These are phyloP conservation scores for Venturia aucupariae DNA, from an alignment of 2,329 filamentous ascomycete species.

Conservation along the genomic window DNA sequence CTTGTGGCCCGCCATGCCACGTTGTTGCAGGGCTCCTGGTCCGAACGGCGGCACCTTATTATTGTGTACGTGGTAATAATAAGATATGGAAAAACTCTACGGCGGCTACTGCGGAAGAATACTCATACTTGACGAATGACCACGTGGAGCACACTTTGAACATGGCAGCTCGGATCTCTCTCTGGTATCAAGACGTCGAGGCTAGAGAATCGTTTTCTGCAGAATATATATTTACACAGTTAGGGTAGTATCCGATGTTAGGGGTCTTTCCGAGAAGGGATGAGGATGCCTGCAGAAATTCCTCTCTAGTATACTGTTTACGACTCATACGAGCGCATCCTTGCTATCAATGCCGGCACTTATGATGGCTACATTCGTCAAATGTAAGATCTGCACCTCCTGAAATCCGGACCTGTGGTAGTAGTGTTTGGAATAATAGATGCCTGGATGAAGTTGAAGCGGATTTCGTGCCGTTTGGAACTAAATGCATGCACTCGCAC, in stretches of 20 bases:
- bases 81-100: too few species aligned
- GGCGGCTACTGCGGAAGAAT: too few species aligned
- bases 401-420: not conserved
- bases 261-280: not conserved
- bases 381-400: not conserved
- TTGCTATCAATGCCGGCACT: not conserved
- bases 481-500: too few species aligned
- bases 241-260: too few species aligned
- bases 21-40: not conserved
- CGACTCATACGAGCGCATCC: not conserved
- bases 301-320: not conserved
- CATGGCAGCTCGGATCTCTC: too few species aligned
- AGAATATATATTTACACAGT: too few species aligned
- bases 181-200: not conserved
- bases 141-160: too few species aligned
- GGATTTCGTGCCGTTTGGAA: not conserved
- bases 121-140: not conserved
- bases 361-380: not conserved
- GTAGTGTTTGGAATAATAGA: too few species aligned
- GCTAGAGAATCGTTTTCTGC: not conserved
- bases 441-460: not conserved
- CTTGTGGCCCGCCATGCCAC: not conserved
- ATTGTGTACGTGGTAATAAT: not conserved
- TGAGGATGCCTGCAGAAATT: not conserved
- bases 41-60: too few species aligned